Conservation (phyloP, 192 early-diverging fungal species). For the Coemansia sp. region DNA sequence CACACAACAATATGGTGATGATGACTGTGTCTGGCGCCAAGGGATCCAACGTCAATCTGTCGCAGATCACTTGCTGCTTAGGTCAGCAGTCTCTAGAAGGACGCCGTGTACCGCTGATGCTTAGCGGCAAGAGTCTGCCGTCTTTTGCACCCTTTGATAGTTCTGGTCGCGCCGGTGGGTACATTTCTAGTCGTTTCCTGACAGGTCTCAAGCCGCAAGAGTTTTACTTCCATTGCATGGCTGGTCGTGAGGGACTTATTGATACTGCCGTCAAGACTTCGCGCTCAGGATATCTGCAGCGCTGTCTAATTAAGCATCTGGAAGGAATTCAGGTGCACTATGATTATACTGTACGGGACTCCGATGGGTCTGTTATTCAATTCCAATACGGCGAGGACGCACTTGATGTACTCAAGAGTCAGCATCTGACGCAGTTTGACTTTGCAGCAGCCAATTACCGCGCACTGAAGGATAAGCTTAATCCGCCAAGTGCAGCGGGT, state of each 20-base stretch:
- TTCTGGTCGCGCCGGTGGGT: conserved; percentile 91
- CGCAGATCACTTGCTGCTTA: conserved; percentile 95
- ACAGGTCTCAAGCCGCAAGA: conserved; percentile 96
- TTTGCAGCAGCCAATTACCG: conserved; percentile 91
- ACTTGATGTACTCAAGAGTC: conserved; percentile 92
- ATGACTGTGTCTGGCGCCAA: conserved; percentile 99
- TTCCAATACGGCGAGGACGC: conserved; percentile 99
- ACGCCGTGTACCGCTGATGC: conserved; percentile 95
- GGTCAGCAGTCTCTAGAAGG: conserved; percentile 99
- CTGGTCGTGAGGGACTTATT: conserved; percentile 99
- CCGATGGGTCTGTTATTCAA: conserved; percentile 92
- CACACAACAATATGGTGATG: conserved; percentile 96
- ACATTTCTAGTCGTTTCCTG: conserved; percentile 94
- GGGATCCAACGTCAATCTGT: conserved; percentile 91
- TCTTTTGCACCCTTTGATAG: conserved; percentile 91
- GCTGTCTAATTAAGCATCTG: conserved; percentile 98
- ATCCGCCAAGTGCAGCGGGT: conserved; percentile 63
- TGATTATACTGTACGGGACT: conserved; percentile 95
- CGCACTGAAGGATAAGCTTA: conserved; percentile 76
- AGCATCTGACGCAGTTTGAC: conserved; percentile 85
- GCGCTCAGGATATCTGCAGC: conserved; percentile 96
- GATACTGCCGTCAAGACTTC: conserved; percentile 99
- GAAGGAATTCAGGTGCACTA: conserved; percentile 94
- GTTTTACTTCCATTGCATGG: conserved; percentile 95
- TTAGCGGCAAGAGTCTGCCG: conserved; percentile 94